phyloP scores from a whole-genome alignment of 2,329 filamentous ascomycete genomes.

The Cordyceps pruinosa region DNA sequence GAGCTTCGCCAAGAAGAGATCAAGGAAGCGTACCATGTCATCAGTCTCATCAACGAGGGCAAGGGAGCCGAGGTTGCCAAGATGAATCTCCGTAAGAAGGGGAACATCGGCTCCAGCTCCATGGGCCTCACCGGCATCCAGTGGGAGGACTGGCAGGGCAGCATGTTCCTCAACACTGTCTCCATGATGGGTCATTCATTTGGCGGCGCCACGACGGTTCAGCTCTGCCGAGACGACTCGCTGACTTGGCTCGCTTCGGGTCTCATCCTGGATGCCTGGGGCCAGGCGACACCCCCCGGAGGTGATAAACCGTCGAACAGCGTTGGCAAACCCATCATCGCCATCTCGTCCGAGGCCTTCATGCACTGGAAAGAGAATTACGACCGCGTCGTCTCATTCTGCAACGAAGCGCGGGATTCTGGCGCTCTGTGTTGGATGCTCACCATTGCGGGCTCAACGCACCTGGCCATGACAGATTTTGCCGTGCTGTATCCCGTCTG shows the following conservation, averaged over 20 bases:
- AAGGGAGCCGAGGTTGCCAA: slow-evolving; percentile 42
- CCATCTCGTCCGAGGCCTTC: slow-evolving; percentile 61
- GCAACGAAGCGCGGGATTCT: slow-evolving; percentile 45
- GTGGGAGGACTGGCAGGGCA: slow-evolving; percentile 50
- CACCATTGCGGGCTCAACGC: slow-evolving; percentile 52
- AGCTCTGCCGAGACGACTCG: slow-evolving; percentile 48
- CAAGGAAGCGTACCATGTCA: slow-evolving; percentile 52
- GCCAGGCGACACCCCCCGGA: slow-evolving; percentile 38
- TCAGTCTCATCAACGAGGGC: slow-evolving; percentile 49
- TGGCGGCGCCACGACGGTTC: slow-evolving; percentile 56
- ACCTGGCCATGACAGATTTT: slow-evolving; percentile 61
- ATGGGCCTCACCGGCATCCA: slow-evolving; percentile 47
- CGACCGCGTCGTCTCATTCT: slow-evolving; percentile 47
- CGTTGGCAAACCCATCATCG: slow-evolving; percentile 48
- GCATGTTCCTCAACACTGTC: slow-evolving; percentile 49
- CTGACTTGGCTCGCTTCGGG: slow-evolving; percentile 54
- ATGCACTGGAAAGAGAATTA: slow-evolving; percentile 64
- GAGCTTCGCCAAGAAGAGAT: slow-evolving; percentile 57
- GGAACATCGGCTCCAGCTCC: slow-evolving; percentile 52
- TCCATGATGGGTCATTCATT: slow-evolving; percentile 62
- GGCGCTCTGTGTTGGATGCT: slow-evolving; percentile 43
- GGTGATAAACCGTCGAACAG: slow-evolving; percentile 38
- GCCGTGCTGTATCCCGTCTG: slow-evolving; percentile 55
- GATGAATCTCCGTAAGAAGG: slow-evolving; percentile 49
- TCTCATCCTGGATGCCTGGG: slow-evolving; percentile 62